A percentile compares a stretch with the other conserved stretches of the same genome.
phyloP scores from a whole-genome alignment of 2,329 filamentous ascomycete genomes.

The Clarireedia monteithiana region DNA sequence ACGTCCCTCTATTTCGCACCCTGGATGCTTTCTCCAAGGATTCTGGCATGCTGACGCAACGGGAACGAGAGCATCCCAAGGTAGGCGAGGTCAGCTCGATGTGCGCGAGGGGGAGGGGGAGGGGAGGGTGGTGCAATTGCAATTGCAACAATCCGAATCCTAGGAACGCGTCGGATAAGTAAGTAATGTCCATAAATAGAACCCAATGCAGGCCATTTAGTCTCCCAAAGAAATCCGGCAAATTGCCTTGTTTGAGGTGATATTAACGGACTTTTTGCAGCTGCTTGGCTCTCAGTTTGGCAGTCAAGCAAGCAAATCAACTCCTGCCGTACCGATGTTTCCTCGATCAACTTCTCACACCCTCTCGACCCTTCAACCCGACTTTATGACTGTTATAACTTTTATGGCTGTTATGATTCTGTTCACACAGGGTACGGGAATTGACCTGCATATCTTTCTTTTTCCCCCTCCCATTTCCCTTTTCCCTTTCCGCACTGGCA shows the following conservation, averaged over 20 bases:
- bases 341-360: too few relatives aligned
- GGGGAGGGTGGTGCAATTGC: too few relatives aligned
- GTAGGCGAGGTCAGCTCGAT: not conserved
- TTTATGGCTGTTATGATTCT: too few relatives aligned
- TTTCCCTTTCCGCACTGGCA: not conserved
- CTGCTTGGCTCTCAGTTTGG: too few relatives aligned
- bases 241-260: not conserved
- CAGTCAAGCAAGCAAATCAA: too few relatives aligned
- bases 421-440: too few relatives aligned
- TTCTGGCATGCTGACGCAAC: slow-evolving; percentile 2
- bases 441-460: not conserved
- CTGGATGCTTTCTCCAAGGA: slow-evolving; percentile 1
- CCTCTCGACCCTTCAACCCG: too few relatives aligned
- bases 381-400: not conserved
- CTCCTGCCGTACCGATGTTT: not conserved
- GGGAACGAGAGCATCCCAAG: not conserved
- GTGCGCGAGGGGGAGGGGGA: too few relatives aligned
- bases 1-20: not conserved
- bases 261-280: not conserved
- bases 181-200: slow-evolving; percentile 7
- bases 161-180: not conserved
- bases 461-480: not conserved
- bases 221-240: not conserved
- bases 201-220: slow-evolving; percentile 4
- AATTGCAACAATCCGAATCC: too few relatives aligned